Percentiles rank a stretch among this genome's conserved stretches.
Conservation (phyloP, 108 stramenopile genomes). For the Cyclotella baltica region DNA sequence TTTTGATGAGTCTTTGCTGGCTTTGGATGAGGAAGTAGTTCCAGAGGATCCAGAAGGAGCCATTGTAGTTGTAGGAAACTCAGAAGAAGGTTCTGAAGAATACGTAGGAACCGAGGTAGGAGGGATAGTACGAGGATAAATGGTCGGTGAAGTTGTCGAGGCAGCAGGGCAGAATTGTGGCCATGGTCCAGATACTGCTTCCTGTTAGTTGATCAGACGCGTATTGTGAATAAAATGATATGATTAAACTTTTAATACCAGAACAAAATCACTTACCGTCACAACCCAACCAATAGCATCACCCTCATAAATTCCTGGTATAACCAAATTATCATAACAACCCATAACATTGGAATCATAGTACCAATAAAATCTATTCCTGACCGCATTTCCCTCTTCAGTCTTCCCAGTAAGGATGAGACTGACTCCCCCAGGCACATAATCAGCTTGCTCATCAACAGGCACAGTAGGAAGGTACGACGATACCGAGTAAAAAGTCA, state of each 20-base stretch:
- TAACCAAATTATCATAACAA: conserved; percentile 17
- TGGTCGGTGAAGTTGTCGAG: conserved; percentile 7
- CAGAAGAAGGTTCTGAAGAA: neutral
- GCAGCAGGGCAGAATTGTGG: conserved; percentile 18
- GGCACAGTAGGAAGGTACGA: conserved; percentile 15
- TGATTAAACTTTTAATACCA: neutral
- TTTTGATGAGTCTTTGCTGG: neutral
- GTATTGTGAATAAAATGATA: neutral
- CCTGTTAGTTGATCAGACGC: neutral
- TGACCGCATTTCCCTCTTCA: conserved; percentile 18
- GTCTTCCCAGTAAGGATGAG: conserved; percentile 41
- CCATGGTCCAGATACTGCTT: conserved; percentile 6
- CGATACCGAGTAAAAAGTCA: conserved; percentile 33
- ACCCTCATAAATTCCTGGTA: conserved; percentile 24
- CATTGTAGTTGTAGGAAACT: no score
- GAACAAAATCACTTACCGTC: conserved; percentile 22
- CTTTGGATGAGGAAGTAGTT: neutral
- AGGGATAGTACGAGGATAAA: conserved; percentile 1
- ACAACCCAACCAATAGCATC: conserved; percentile 46
- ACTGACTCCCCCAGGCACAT: conserved; percentile 40
- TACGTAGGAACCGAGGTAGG: neutral
- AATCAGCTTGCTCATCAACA: conserved; percentile 14
- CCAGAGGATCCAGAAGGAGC: neutral
- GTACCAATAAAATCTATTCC: conserved; percentile 45
- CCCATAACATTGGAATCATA: conserved; percentile 10